Evolutionary conservation across 2,329 filamentous ascomycete species (phyloP).

Genomic region (Botrytis paeoniae): DNA sequence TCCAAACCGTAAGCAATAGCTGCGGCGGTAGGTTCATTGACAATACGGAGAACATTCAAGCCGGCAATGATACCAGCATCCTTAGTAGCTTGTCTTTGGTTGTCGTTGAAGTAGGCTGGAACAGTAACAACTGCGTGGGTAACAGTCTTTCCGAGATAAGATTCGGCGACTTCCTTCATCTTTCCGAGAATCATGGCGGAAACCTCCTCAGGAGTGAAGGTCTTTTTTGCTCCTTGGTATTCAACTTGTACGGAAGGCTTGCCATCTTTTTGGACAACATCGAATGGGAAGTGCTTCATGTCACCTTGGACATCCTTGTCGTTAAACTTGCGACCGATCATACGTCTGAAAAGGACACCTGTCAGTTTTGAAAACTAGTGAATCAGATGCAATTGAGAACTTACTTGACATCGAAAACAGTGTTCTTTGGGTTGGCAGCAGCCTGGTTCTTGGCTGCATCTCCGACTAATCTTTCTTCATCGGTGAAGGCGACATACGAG

Average conservation of each 20-base stretch:
- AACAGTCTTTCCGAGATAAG: constrained; percentile 77
- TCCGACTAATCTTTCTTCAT: constrained; percentile 94
- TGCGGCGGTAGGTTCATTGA: constrained; percentile 94
- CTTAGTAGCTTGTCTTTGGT: constrained; percentile 95
- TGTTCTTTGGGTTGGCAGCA: constrained; percentile 22
- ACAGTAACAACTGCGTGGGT: constrained; percentile 90
- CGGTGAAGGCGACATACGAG: constrained; percentile 93
- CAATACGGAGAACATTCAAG: constrained; percentile 91
- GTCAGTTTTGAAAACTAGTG: constrained; percentile 37
- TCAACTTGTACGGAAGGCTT: constrained; percentile 79
- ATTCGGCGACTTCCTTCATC: constrained; percentile 82
- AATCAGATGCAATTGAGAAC: constrained; percentile 38
- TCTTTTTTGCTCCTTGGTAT: constrained; percentile 54
- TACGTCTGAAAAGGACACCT: constrained; percentile 53
- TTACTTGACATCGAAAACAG: constrained; percentile 55
- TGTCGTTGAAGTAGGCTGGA: constrained; percentile 97
- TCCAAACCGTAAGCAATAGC: constrained; percentile 93
- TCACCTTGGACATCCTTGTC: constrained; percentile 89
- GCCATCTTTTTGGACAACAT: constrained; percentile 82
- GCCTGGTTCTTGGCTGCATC: constrained; percentile 98
- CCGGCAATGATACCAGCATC: constrained; percentile 89
- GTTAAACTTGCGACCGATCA: constrained; percentile 79
- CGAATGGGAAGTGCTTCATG: constrained; percentile 98
- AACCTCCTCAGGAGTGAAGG: constrained; percentile 79
- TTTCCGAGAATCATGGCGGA: constrained; percentile 79